Percentiles rank a stretch among this genome's conserved stretches.
These are phyloP conservation scores for Debaryomyces tyrocola DNA, from an alignment of 805 yeast genomes.

Conservation along the genomic window DNA sequence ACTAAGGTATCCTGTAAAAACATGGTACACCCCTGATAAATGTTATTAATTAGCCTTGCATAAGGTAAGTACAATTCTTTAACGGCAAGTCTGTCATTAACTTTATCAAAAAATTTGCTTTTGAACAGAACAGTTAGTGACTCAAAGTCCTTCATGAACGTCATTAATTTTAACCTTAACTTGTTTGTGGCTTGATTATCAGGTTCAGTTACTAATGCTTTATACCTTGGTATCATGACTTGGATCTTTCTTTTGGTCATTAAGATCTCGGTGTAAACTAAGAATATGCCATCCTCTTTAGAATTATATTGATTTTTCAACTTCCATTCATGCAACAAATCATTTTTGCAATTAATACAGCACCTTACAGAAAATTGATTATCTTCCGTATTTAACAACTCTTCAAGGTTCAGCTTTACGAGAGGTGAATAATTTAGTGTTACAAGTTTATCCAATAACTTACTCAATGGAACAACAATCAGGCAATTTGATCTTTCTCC, in stretches of 20 bases:
- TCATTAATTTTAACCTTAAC: slow-evolving; percentile 22
- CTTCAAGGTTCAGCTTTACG: slow-evolving; percentile 18
- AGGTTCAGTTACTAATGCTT: slow-evolving; percentile 9
- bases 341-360: slow-evolving; percentile 68
- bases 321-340: slow-evolving; percentile 55
- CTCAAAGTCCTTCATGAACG: slow-evolving; percentile 34
- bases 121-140: slow-evolving; percentile 22
- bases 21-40: slow-evolving; percentile 54
- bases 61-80: slow-evolving; percentile 10
- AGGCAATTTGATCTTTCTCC: slow-evolving; percentile 60
- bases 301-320: slow-evolving; percentile 6
- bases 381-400: slow-evolving; percentile 6
- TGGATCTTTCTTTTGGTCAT: slow-evolving; percentile 22
- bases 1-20: slow-evolving; percentile 70
- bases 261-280: slow-evolving; percentile 19
- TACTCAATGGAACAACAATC: slow-evolving; percentile 57
- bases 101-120: slow-evolving; percentile 12
- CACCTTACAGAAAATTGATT: slow-evolving; percentile 46
- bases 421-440: slow-evolving; percentile 32
- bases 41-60: slow-evolving; percentile 45
- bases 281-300: slow-evolving; percentile 13
- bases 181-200: slow-evolving; percentile 14
- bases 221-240: slow-evolving; percentile 22
- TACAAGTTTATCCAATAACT: slow-evolving; percentile 39
- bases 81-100: slow-evolving; percentile 10